A percentile compares a stretch with the other conserved stretches of the same genome.
Evolutionary conservation across 2,329 filamentous ascomycete species (phyloP).

Genomic region (Calonectria ilicicola): DNA sequence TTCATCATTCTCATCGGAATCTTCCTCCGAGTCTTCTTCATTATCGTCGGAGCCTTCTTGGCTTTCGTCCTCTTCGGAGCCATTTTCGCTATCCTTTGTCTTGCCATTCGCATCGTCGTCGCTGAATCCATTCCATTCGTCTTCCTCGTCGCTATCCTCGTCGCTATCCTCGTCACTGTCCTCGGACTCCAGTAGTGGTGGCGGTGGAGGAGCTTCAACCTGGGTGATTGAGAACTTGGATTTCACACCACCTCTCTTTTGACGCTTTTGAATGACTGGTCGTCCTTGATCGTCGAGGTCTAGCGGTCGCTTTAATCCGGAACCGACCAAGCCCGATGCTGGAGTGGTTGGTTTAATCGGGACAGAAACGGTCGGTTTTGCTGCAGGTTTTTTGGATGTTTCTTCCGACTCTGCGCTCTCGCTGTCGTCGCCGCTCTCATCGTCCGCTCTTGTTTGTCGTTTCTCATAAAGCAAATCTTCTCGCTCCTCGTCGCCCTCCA

Average conservation of each 20-base stretch:
- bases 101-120: constrained; percentile 52
- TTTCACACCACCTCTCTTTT: constrained; percentile 74
- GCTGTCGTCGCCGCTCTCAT: constrained; percentile 38
- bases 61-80: constrained; percentile 22
- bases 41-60: constrained; percentile 36
- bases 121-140: constrained; percentile 75
- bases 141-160: constrained; percentile 46
- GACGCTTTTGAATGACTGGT: constrained; percentile 85
- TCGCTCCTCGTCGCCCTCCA: constrained; percentile 65
- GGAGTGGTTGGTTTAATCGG: constrained; percentile 12
- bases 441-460: constrained; percentile 44
- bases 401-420: constrained; percentile 21
- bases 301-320: constrained; percentile 88
- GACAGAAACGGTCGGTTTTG: constrained; percentile 15
- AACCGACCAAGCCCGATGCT: constrained; percentile 64
- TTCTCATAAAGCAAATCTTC: constrained; percentile 66
- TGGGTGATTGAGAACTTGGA: constrained; percentile 62
- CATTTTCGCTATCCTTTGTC: constrained; percentile 42
- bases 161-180: constrained; percentile 31
- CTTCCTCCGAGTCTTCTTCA: constrained; percentile 44
- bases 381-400: background rate
- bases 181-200: constrained; percentile 52
- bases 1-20: constrained; percentile 46
- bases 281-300: constrained; percentile 83
- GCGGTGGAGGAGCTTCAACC: constrained; percentile 55